phyloP scores from a whole-genome alignment of 78 protist species.

The Emiliania huxleyi region DNA sequence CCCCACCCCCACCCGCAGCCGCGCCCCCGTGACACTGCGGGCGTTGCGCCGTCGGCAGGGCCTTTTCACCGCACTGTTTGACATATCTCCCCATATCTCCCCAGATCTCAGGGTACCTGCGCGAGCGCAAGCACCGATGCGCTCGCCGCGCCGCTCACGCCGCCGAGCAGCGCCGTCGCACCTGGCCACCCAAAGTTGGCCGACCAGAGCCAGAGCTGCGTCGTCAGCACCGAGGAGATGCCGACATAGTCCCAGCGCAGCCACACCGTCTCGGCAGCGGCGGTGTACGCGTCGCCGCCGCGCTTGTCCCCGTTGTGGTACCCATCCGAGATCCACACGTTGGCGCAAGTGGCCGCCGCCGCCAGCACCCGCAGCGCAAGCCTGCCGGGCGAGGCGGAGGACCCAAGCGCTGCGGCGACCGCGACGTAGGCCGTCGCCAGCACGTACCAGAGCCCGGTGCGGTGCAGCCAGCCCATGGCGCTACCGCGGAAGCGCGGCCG shows the following conservation, averaged over 20 bases:
- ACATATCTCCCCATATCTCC: too few species aligned
- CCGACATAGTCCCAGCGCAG: background rate
- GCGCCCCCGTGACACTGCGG: too few species aligned
- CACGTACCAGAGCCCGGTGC: background rate
- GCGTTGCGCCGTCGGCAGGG: too few species aligned
- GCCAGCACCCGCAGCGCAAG: background rate
- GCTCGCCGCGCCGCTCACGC: background rate
- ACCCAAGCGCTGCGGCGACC: too few species aligned
- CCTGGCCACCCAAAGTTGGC: background rate
- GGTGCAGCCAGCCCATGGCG: background rate
- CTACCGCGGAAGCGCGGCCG: background rate
- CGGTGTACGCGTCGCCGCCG: background rate
- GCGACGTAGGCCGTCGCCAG: background rate
- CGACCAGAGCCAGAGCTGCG: background rate
- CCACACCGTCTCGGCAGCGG: background rate
- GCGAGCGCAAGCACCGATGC: background rate
- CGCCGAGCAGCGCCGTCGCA: background rate
- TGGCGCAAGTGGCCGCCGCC: background rate
- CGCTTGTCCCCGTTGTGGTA: constrained; percentile 17
- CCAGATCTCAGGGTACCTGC: too few species aligned
- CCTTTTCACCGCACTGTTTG: too few species aligned
- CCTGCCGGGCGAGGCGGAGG: background rate
- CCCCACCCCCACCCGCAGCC: too few species aligned
- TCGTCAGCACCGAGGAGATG: background rate
- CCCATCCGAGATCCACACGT: background rate